Percentiles rank a stretch among this genome's conserved stretches.
These are phyloP conservation scores for Talaromyces stipitatus DNA, from an alignment of 495 filamentous ascomycete species.

Conservation along the genomic window DNA sequence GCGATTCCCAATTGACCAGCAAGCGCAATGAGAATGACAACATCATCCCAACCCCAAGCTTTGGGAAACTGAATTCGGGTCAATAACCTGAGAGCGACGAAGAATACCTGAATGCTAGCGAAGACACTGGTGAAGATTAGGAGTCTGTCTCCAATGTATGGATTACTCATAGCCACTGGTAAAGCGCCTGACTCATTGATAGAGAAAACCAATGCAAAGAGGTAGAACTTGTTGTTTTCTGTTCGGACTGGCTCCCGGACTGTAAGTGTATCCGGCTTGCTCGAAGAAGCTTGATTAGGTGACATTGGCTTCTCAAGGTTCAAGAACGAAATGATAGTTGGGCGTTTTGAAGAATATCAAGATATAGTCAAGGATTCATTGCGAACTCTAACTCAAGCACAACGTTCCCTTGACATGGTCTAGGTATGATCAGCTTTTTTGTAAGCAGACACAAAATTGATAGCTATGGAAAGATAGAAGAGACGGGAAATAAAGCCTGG, in stretches of 20 bases:
- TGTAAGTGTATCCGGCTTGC: too few relatives aligned
- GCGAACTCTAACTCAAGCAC: neutral
- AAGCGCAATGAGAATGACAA: slow-evolving; percentile 1
- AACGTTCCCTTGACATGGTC: neutral
- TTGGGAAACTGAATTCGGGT: neutral
- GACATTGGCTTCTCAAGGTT: neutral
- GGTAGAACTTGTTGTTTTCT: too few relatives aligned
- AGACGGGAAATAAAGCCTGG: neutral
- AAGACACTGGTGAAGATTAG: neutral
- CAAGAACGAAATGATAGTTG: neutral
- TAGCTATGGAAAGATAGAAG: neutral
- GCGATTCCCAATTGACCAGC: neutral
- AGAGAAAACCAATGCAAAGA: neutral
- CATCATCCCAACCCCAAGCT: slow-evolving; percentile 4
- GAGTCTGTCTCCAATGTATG: neutral
- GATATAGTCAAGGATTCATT: neutral
- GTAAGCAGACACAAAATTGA: neutral
- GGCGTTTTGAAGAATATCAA: neutral
- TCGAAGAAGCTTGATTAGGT: neutral
- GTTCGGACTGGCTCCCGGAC: too few relatives aligned
- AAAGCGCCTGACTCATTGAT: neutral
- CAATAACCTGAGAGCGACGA: neutral
- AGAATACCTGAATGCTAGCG: neutral
- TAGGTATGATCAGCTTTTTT: neutral
- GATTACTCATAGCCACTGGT: neutral